Percentiles rank a stretch among this genome's conserved stretches.
These are phyloP conservation scores for Handroanthus guayacan DNA, from an alignment of 257 asterid genomes.

Conservation along the genomic window DNA sequence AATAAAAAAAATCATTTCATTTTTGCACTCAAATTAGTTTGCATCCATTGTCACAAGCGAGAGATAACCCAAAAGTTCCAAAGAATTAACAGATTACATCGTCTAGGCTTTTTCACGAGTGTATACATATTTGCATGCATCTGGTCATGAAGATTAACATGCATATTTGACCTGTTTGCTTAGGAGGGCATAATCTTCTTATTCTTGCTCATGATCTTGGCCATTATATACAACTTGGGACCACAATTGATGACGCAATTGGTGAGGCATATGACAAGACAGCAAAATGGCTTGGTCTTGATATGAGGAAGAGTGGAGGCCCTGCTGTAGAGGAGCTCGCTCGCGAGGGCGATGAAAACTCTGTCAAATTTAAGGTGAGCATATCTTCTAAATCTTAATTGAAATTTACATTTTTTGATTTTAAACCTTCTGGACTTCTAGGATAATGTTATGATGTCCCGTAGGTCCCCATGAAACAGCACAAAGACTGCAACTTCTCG, in stretches of 20 bases:
- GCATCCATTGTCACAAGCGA: slow-evolving; percentile 7
- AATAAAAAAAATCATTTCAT: neutral
- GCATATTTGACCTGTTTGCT: slow-evolving; percentile 28
- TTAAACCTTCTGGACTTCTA: neutral
- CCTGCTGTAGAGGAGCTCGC: slow-evolving; percentile 98
- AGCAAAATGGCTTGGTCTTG: slow-evolving; percentile 99
- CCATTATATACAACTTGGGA: slow-evolving; percentile 90
- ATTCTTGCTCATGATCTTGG: slow-evolving; percentile 97
- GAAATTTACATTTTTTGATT: slow-evolving; percentile 2
- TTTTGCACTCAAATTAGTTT: slow-evolving; percentile 16
- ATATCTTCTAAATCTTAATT: slow-evolving; percentile 31
- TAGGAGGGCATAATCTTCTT: slow-evolving; percentile 97
- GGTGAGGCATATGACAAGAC: slow-evolving; percentile 99
- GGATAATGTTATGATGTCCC: slow-evolving; percentile 41
- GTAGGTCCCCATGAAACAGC: slow-evolving; percentile 98
- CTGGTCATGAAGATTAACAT: slow-evolving; percentile 25
- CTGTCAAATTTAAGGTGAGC: slow-evolving; percentile 73
- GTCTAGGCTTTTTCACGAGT: neutral
- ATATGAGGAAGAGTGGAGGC: slow-evolving; percentile 97
- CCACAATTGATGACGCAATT: slow-evolving; percentile 94
- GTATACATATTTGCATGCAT: slow-evolving; percentile 5
- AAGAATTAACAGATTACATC: neutral
- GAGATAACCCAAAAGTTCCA: slow-evolving; percentile 7
- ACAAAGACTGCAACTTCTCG: slow-evolving; percentile 95
- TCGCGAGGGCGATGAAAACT: slow-evolving; percentile 78